phyloP scores from a whole-genome alignment of 805 yeast species.

The Saturnispora dispora region DNA sequence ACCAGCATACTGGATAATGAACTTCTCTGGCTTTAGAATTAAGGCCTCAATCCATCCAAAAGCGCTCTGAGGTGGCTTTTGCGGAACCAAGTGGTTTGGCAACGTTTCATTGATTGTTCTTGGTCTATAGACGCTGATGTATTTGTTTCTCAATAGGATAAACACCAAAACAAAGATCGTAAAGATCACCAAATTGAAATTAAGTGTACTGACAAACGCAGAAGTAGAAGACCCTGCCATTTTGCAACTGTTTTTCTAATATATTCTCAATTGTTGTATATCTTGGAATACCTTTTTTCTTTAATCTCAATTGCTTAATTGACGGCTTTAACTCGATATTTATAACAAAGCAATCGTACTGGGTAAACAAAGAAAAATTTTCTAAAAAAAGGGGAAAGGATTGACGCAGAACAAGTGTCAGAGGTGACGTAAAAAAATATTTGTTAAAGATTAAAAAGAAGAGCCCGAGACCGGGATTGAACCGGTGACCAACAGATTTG shows the following conservation, averaged over 20 bases:
- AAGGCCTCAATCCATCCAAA: slow-evolving; percentile 49
- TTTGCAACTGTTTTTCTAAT: not conserved
- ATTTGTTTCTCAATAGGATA: slow-evolving; percentile 33
- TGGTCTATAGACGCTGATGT: slow-evolving; percentile 44
- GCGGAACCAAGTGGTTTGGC: slow-evolving; percentile 35
- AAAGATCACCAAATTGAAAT: slow-evolving; percentile 35
- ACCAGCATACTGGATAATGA: slow-evolving; percentile 59
- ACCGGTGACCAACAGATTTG: slow-evolving; percentile 98
- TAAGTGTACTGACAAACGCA: slow-evolving; percentile 39
- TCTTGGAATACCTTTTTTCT: not conserved
- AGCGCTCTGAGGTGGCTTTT: slow-evolving; percentile 18
- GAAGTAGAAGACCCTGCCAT: slow-evolving; percentile 33
- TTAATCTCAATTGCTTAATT: not conserved
- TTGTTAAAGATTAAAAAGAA: too few species aligned
- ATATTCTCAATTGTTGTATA: not conserved
- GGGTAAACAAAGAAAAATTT: not conserved
- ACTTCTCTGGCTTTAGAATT: slow-evolving; percentile 48
- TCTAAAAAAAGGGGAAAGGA: not conserved
- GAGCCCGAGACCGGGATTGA: slow-evolving; percentile 90
- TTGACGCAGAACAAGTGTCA: not conserved
- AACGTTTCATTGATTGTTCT: slow-evolving; percentile 37
- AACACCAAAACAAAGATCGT: slow-evolving; percentile 34
- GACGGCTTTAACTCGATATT: not conserved
- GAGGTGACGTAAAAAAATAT: not conserved
- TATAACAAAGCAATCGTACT: not conserved